Percentiles rank a stretch among this genome's conserved stretches.
phyloP scores from a whole-genome alignment of 169 alveolate genomes.

The Cryptosporidium ubiquitum region DNA sequence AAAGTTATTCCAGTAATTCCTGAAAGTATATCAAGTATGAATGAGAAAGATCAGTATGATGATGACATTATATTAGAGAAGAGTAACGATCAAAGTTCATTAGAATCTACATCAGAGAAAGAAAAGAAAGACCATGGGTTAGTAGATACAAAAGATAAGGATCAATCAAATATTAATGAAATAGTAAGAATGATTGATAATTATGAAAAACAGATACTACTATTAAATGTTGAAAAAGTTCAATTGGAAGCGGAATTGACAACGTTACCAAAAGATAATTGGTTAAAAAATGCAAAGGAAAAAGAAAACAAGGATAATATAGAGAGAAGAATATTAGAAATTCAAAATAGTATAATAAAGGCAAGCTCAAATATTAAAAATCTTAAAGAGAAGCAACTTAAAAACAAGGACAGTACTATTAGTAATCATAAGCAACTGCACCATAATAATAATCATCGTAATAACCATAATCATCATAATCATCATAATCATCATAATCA shows the following conservation, averaged over 20 bases:
- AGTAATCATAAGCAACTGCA: neutral
- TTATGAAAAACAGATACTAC: conserved; percentile 50
- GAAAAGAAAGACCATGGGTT: neutral
- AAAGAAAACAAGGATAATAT: conserved; percentile 19
- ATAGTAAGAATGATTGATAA: conserved; percentile 31
- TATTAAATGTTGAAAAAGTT: conserved; percentile 61
- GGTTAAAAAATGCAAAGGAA: conserved; percentile 52
- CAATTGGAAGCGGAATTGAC: conserved; percentile 59
- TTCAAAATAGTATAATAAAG: conserved; percentile 28
- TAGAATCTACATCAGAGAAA: neutral
- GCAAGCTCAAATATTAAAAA: conserved; percentile 22
- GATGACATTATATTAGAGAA: conserved; percentile 3
- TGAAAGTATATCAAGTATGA: neutral
- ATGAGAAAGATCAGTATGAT: neutral
- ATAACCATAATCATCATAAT: neutral
- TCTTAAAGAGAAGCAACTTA: conserved; percentile 6
- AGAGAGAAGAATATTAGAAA: conserved; percentile 51
- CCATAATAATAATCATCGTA: no score
- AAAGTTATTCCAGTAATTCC: conserved; percentile 69
- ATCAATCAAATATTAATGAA: neutral
- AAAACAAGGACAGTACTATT: neutral
- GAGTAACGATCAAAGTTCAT: neutral
- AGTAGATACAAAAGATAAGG: neutral
- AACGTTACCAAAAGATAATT: conserved; percentile 37
- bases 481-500: neutral